phyloP scores from a whole-genome alignment of 768 basidiomycete species.

The Candolleomyces aberdarensis region DNA sequence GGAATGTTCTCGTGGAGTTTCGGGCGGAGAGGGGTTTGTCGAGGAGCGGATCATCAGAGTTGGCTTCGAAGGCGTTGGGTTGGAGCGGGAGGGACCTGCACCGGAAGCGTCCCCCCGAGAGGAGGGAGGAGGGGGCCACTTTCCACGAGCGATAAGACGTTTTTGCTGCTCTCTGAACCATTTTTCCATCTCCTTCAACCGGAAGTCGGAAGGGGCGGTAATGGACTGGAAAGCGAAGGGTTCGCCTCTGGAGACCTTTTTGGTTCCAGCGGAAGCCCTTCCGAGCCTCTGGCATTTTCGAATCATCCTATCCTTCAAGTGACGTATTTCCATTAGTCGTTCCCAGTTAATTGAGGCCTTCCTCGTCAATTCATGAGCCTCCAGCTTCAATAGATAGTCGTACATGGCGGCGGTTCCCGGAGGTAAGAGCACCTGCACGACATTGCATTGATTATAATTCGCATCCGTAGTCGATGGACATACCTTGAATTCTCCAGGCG shows the following conservation, averaged over 20 bases:
- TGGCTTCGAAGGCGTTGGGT: background rate
- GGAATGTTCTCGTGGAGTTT: background rate
- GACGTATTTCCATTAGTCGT: conserved; percentile 69
- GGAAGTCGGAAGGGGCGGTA: conserved; percentile 68
- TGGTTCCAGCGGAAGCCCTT: conserved; percentile 34
- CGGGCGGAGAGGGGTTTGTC: background rate
- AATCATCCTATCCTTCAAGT: conserved; percentile 79
- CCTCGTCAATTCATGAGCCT: conserved; percentile 58
- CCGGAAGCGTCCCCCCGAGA: conserved; percentile 10
- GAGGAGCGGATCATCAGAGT: background rate
- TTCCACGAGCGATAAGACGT: conserved; percentile 28
- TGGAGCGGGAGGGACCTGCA: background rate
- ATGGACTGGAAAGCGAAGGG: conserved; percentile 58
- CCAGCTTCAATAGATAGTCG: conserved; percentile 60
- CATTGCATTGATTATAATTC: background rate
- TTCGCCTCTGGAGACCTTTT: conserved; percentile 33
- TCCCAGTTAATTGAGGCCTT: conserved; percentile 59
- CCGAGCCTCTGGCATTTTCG: conserved; percentile 71
- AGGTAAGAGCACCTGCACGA: conserved; percentile 58
- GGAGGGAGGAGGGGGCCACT: conserved; percentile 15
- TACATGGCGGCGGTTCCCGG: conserved; percentile 66
- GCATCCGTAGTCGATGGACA: background rate
- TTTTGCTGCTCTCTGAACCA: conserved; percentile 64
- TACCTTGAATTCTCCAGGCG: conserved; percentile 72
- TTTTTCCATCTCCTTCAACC: conserved; percentile 75